These are phyloP conservation scores for Globisporangium sylvaticum DNA, from an alignment of 352 stramenopile species.

Conservation along the genomic window DNA sequence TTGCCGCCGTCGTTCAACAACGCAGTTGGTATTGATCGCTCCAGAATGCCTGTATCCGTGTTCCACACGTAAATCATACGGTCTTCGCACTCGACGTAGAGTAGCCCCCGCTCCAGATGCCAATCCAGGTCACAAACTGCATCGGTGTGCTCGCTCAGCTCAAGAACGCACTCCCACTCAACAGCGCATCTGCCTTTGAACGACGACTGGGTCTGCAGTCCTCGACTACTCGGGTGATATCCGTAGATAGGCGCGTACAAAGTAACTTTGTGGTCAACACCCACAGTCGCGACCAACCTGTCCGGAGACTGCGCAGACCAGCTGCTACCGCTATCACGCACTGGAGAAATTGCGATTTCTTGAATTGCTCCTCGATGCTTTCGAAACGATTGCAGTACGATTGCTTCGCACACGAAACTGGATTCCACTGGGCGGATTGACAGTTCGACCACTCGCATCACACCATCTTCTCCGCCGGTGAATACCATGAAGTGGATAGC, in stretches of 20 bases:
- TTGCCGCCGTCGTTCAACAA: conserved; percentile 54
- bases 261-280: conserved; percentile 51
- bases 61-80: conserved; percentile 80
- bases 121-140: conserved; percentile 48
- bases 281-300: conserved; percentile 57
- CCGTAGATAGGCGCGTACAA: conserved; percentile 59
- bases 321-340: conserved; percentile 12
- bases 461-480: conserved; percentile 55
- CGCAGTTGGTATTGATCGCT: conserved; percentile 51
- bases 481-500: conserved; percentile 66
- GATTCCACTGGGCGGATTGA: conserved; percentile 25
- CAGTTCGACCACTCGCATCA: conserved; percentile 54
- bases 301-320: conserved; percentile 36
- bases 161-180: conserved; percentile 59
- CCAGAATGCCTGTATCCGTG: conserved; percentile 67
- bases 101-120: conserved; percentile 52
- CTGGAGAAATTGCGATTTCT: conserved; percentile 58
- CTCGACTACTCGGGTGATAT: conserved; percentile 27
- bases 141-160: conserved; percentile 63
- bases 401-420: conserved; percentile 39
- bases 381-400: conserved; percentile 45
- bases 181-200: conserved; percentile 18
- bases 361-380: conserved; percentile 61
- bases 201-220: background rate
- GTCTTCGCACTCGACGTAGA: conserved; percentile 71